Base-by-base conservation (phyloP, 345 rosid species). In the Cardiospermum halicacabum region DNA sequence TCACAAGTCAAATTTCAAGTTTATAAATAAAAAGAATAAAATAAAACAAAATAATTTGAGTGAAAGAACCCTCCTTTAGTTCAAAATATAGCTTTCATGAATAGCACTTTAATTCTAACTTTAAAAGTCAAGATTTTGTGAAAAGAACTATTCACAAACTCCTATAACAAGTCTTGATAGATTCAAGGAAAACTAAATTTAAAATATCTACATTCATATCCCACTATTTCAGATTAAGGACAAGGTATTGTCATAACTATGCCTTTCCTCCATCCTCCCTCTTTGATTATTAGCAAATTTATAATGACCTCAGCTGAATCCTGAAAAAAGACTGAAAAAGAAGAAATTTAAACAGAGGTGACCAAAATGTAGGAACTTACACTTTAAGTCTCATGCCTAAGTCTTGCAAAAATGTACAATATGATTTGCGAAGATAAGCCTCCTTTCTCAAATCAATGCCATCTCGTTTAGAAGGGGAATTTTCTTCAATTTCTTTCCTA, bases 361-460 rank as follows among this genome's bases (percentile, higher is more conserved):
- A 57, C n/a, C 30, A 25, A 70, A 66, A 51, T n/a, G 56, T 22
- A 57, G 25, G 61, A 49, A 63, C 86, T 82, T 66, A 82, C 89
- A 84, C 89, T 81, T 84, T 84, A 55, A 84, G 82, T 66, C 84
- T 70, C 85, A 84, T 84, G 74, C 89, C 85, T 47, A 84, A 75
- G 69, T 84, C 89, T 67, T 84, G 89, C 58, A 84, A 56, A 74
- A 77, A 84, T 57, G 89, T 81, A 64, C 89, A 84, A 67, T 84
- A 84, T 34, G 85, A 81, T 72, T 81, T 84, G 67, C 85, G 76
- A 18, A 84, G 69, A 73, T 81, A 81, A 3, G 81, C 73, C 76
- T 81, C 89, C 70, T 73, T 84, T 79, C 79, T 84, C 75, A 77
- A 72, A 74, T 84, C 85, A 19, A 84, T 84, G 34, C 78, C 81